Evolutionary conservation across 768 basidiomycete genomes (phyloP).

Genomic region (Kwoniella heveanensis): DNA sequence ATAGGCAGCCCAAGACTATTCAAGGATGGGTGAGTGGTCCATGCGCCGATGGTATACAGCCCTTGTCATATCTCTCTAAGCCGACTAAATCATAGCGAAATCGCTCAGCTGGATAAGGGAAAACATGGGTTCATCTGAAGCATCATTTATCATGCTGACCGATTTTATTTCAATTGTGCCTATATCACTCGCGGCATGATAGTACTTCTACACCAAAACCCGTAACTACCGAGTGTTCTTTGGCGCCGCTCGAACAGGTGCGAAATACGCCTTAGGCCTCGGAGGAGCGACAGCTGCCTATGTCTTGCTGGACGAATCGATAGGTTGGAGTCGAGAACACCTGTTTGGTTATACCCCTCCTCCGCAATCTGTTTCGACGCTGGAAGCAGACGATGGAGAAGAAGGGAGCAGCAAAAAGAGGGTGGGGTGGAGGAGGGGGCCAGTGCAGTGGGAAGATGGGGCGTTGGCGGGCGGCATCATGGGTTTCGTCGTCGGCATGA

Average conservation of each 20-base stretch:
- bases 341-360: conserved; percentile 19
- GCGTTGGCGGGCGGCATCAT: conserved; percentile 44
- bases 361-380: background rate
- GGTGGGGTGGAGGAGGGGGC: conserved; percentile 38
- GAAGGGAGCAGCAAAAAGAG: conserved; percentile 13
- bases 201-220: conserved; percentile 56
- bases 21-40: conserved; percentile 52
- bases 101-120: background rate
- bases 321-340: conserved; percentile 36
- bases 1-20: conserved; percentile 51
- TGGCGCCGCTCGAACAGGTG: conserved; percentile 39
- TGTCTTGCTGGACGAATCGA: conserved; percentile 45
- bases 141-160: too few relatives aligned
- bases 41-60: too few relatives aligned
- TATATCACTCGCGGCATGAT: background rate
- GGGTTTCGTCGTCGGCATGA: conserved; percentile 36
- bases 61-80: too few relatives aligned
- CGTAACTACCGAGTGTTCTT: conserved; percentile 53
- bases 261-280: conserved; percentile 44
- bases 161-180: background rate
- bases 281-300: conserved; percentile 45
- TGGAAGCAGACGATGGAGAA: conserved; percentile 4
- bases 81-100: too few relatives aligned
- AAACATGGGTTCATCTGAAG: too few relatives aligned
- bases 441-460: conserved; percentile 46